Percentiles rank a stretch among this genome's conserved stretches.
phyloP scores from a whole-genome alignment of 305 asterid genomes.

The Rubia peregrina region DNA sequence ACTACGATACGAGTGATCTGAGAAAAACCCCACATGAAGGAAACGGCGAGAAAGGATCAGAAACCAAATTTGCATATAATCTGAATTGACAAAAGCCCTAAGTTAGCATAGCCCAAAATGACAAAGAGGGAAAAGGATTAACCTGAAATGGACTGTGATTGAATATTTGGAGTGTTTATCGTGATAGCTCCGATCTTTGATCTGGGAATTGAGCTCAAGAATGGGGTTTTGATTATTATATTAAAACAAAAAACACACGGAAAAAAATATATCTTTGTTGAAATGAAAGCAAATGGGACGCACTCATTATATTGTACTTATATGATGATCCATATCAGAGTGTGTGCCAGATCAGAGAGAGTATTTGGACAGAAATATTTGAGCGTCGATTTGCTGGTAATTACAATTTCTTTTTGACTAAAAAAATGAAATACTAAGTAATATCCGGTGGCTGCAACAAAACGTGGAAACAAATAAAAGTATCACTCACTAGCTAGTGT shows the following conservation, averaged over 20 bases:
- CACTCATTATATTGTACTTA: background rate
- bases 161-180: constrained; percentile 15
- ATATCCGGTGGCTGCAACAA: constrained; percentile 19
- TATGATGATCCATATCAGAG: background rate
- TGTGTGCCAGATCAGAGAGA: constrained; percentile 4
- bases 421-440: constrained; percentile 19
- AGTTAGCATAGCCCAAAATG: background rate
- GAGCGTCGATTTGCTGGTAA: constrained; percentile 18
- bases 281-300: background rate
- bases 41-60: constrained; percentile 8
- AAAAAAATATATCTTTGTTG: constrained; percentile 9
- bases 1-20: constrained; percentile 22
- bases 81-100: constrained; percentile 15
- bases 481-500: constrained; percentile 26
- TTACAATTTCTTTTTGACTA: background rate
- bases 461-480: constrained; percentile 57
- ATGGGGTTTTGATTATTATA: constrained; percentile 26
- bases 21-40: constrained; percentile 17
- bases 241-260: background rate
- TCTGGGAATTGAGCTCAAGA: constrained; percentile 22
- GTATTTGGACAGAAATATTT: constrained; percentile 42
- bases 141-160: constrained; percentile 18
- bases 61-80: constrained; percentile 24
- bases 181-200: constrained; percentile 15
- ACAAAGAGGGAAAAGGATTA: constrained; percentile 1